Conservation (phyloP, 2,329 filamentous ascomycete genomes). For the Fusarium papillatum region DNA sequence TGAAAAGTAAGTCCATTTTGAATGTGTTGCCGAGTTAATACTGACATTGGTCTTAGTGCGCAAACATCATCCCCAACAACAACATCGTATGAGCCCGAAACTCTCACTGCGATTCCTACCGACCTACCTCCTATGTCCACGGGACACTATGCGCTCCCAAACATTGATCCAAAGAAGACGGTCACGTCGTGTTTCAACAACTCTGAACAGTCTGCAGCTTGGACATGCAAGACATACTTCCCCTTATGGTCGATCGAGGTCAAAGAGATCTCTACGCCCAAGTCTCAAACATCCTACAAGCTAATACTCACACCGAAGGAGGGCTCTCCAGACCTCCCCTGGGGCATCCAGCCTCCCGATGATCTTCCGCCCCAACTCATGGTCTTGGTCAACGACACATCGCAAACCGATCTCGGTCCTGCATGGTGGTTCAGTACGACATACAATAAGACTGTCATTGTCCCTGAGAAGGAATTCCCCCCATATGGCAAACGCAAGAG, state of each 20-base stretch:
- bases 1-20: conserved; percentile 29
- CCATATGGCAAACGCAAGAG: conserved; percentile 49
- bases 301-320: conserved; percentile 49
- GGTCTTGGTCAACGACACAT: conserved; percentile 65
- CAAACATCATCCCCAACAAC: conserved; percentile 46
- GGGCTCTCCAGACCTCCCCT: conserved; percentile 56
- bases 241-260: conserved; percentile 61
- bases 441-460: conserved; percentile 70
- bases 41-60: conserved; percentile 26
- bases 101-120: conserved; percentile 63
- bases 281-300: conserved; percentile 54
- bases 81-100: conserved; percentile 61
- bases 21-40: not conserved
- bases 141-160: conserved; percentile 70
- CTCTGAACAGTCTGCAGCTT: conserved; percentile 67
- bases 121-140: conserved; percentile 66
- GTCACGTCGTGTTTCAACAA: conserved; percentile 71
- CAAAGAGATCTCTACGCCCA: conserved; percentile 30
- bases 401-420: conserved; percentile 62
- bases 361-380: conserved; percentile 56
- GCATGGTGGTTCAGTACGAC: conserved; percentile 66
- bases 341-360: conserved; percentile 67
- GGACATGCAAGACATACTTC: conserved; percentile 71
- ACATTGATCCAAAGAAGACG: conserved; percentile 61
- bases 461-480: conserved; percentile 58